phyloP scores from a whole-genome alignment of 441 rosid species.

The Populus hybrid region DNA sequence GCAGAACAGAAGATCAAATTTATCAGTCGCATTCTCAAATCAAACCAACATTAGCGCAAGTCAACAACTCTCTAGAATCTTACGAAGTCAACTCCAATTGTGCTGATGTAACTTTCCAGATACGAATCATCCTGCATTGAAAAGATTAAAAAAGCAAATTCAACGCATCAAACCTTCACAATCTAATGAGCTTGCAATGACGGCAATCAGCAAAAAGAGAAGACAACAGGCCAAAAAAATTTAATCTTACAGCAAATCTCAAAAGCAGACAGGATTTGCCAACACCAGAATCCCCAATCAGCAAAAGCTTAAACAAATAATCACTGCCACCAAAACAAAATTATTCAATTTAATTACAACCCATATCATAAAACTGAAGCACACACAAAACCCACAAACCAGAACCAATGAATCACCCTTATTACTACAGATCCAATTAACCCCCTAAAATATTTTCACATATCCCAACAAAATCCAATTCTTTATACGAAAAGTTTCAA shows the following conservation, averaged over 20 bases:
- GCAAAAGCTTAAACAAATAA: constrained; percentile 38
- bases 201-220: not conserved
- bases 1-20: not conserved
- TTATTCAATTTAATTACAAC: not conserved
- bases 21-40: not conserved
- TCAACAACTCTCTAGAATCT: constrained; percentile 25
- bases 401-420: not conserved
- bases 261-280: constrained; percentile 36
- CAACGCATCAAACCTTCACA: not conserved
- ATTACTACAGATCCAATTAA: constrained; percentile 2
- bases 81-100: constrained; percentile 98
- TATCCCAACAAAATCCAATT: not conserved
- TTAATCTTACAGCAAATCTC: constrained; percentile 33
- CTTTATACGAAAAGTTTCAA: not conserved
- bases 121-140: constrained; percentile 85
- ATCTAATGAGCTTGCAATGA: not conserved
- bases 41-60: not conserved
- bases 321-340: constrained; percentile 23
- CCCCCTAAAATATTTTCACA: not conserved
- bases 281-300: constrained; percentile 38
- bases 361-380: not conserved
- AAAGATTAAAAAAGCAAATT: not conserved
- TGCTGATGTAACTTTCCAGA: constrained; percentile 93
- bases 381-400: not conserved
- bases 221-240: no score